Conservation (phyloP, 2,329 filamentous ascomycete genomes). For the Tolypocladium amazonense region DNA sequence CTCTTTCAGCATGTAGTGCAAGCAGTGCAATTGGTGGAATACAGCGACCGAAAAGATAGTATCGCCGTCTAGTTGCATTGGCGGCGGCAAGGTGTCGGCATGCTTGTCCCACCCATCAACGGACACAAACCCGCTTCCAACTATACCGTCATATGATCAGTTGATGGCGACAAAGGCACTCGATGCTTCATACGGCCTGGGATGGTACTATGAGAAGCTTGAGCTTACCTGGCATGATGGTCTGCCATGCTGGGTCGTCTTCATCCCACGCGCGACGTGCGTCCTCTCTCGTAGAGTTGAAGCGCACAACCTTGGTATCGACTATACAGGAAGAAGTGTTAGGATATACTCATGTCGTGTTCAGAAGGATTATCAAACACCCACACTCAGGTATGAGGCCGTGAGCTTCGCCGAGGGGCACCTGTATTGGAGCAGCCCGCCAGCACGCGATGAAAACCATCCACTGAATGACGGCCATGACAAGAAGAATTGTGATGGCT, state of each 20-base stretch:
- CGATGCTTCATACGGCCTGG: background rate
- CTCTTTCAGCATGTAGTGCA: background rate
- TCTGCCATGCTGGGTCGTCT: background rate
- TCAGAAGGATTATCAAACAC: background rate
- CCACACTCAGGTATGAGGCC: background rate
- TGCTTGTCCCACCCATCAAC: background rate
- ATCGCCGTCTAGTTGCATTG: background rate
- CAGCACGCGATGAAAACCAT: background rate
- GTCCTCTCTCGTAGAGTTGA: background rate
- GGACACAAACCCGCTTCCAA: background rate
- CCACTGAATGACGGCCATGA: background rate
- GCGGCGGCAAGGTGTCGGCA: background rate
- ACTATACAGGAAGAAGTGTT: background rate
- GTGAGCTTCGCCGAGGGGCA: background rate
- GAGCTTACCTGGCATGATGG: background rate
- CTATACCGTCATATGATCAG: background rate
- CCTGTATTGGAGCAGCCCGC: background rate
- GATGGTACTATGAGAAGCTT: background rate
- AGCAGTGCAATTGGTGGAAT: background rate
- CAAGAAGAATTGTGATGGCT: background rate
- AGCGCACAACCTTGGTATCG: background rate
- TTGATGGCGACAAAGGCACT: background rate
- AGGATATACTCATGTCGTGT: background rate
- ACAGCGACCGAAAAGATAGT: background rate
- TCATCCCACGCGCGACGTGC: background rate